Base-by-base conservation (phyloP, 164 flowering plant genomes). In the Liquidambar formosana region DNA sequence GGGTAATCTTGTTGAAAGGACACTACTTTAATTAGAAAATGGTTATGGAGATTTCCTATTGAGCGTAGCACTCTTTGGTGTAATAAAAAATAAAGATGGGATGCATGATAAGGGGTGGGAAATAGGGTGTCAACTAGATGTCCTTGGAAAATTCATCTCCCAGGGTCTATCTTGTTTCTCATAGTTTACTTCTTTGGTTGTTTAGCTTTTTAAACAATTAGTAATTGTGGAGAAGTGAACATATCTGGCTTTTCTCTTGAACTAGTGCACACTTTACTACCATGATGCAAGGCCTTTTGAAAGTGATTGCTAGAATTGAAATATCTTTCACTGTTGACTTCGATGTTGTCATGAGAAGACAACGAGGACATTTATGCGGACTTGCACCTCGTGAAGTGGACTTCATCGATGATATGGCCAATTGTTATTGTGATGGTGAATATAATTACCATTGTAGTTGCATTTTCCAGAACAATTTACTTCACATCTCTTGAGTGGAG, bases 181-280 rank as follows among this genome's bases (percentile, higher is more conserved):
- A n/a, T n/a, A n/a, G n/a, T n/a, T n/a, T n/a, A n/a, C n/a, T n/a
- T n/a, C n/a, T n/a, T n/a, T n/a, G n/a, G n/a, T n/a, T n/a, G n/a
- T n/a, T n/a, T n/a, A n/a, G n/a, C n/a, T n/a, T n/a, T n/a, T n/a
- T n/a, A n/a, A n/a, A n/a, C n/a, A n/a, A n/a, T n/a, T n/a, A n/a
- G n/a, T n/a, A 91, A 14, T 91, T 91, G 96, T 91, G 96, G 94
- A 80, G 96, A 41, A 91, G 89, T 46, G 96, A 91, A 48, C 96
- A 91, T 70, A 89, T 86, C 51, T 91, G 96, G 94, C 85, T 91
- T 6, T 87, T 89, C 33, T 84, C 86, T 3, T 93, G 93, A 4
- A 89, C 92, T 0, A 88, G 93, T 56, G 80, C 96, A 22, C 96
- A 91, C 69, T 64, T 91, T 6, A 85, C 85, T 28, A 92, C 96